Evolutionary conservation across 2,329 filamentous ascomycete genomes (phyloP).

Genomic region (Ascosphaera apis): DNA sequence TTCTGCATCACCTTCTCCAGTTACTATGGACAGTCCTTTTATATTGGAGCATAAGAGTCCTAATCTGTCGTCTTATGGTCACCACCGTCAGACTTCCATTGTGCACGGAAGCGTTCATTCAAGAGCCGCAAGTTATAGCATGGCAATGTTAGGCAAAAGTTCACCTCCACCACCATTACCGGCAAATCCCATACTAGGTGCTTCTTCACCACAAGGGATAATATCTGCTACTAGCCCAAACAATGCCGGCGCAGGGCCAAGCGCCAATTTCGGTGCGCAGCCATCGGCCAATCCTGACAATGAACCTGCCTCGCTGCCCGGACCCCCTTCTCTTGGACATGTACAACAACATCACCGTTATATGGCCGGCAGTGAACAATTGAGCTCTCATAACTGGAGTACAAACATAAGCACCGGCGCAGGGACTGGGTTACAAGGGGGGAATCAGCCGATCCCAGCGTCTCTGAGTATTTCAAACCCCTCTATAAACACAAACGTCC

Average conservation of each 20-base stretch:
- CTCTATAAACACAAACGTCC: background rate
- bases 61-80: slow-evolving; percentile 37
- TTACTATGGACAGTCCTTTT: slow-evolving; percentile 6
- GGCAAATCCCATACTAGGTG: slow-evolving; percentile 54
- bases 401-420: background rate
- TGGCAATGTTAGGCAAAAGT: background rate
- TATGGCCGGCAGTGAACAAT: background rate
- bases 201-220: slow-evolving; percentile 26
- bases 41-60: slow-evolving; percentile 12
- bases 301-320: background rate
- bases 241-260: slow-evolving; percentile 8
- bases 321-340: background rate
- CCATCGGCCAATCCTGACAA: background rate
- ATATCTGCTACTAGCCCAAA: no score
- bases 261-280: slow-evolving; percentile 25
- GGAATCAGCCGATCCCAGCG: background rate
- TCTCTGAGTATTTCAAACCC: background rate
- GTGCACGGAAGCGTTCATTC: slow-evolving; percentile 75
- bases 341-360: background rate
- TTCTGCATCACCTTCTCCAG: background rate
- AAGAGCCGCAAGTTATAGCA: slow-evolving; percentile 50
- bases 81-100: slow-evolving; percentile 91
- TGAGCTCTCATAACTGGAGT: no score
- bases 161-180: slow-evolving; percentile 37
- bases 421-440: background rate